Percentiles rank a stretch among this genome's conserved stretches.
Conservation (phyloP, 208 protist genomes). For the Trypanosoma rangeli region DNA sequence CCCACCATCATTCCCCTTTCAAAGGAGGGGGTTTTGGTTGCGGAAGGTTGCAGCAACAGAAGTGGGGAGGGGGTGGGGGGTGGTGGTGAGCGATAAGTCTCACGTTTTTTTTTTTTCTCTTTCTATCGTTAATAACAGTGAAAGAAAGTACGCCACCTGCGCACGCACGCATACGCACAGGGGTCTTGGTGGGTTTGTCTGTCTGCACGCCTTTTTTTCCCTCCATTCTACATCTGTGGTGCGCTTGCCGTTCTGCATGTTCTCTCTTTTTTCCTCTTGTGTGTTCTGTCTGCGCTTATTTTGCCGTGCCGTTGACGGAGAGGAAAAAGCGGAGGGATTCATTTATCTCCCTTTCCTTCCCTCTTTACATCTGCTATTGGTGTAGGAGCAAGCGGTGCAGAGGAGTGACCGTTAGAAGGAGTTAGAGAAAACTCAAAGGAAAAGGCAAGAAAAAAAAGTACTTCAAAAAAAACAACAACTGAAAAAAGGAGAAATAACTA, state of each 20-base stretch:
- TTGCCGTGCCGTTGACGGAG: not conserved
- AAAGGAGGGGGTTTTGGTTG: not conserved
- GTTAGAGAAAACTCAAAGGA: not conserved
- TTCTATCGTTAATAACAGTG: not conserved
- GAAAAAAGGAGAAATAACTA: not conserved
- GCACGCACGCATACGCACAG: no score
- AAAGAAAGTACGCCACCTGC: not conserved
- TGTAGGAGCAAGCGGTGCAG: not conserved
- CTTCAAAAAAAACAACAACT: slow-evolving; percentile 12
- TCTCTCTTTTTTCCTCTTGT: not conserved
- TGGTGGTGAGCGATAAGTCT: not conserved
- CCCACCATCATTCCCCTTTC: not conserved
- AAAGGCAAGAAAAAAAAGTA: not conserved
- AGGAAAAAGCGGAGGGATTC: not conserved
- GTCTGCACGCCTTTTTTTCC: not conserved
- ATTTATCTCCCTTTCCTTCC: not conserved
- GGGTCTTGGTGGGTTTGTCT: not conserved
- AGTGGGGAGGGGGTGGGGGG: no score
- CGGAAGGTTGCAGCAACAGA: not conserved
- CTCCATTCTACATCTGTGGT: no score
- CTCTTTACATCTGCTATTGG: not conserved
- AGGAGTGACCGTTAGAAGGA: no score
- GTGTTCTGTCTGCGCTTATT: no score
- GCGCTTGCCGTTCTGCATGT: no score
- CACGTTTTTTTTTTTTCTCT: not conserved